phyloP scores from a whole-genome alignment of 2,329 filamentous ascomycete genomes.

The Cephalotrichum gorgonifer region DNA sequence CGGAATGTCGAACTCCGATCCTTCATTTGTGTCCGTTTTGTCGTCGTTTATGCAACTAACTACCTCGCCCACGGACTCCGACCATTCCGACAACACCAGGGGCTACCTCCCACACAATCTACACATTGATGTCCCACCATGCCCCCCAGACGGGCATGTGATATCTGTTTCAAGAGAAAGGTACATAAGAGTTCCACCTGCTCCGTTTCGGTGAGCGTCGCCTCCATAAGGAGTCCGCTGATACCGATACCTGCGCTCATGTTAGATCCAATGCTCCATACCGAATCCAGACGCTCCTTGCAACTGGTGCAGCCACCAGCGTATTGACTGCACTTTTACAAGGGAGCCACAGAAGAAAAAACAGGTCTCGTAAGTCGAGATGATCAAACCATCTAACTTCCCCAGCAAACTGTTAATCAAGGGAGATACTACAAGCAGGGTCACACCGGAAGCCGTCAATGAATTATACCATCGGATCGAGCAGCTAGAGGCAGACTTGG shows the following conservation, averaged over 20 bases:
- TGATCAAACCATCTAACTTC: background rate
- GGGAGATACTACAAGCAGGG: background rate
- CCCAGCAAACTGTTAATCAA: no score
- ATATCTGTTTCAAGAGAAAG: conserved; percentile 4
- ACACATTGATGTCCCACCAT: no score
- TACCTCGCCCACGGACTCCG: background rate
- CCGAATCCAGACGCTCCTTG: conserved; percentile 24
- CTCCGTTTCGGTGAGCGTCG: background rate
- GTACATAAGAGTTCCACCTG: conserved; percentile 7
- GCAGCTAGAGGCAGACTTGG: background rate
- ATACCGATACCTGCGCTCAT: no score
- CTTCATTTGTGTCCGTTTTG: background rate
- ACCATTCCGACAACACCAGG: conserved; percentile 9
- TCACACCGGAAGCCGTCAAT: background rate
- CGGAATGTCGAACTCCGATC: no score
- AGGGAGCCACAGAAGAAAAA: conserved; percentile 8
- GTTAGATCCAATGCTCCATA: conserved; percentile 39
- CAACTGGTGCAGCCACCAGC: conserved; percentile 40
- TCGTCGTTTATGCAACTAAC: no score
- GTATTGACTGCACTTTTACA: conserved; percentile 33
- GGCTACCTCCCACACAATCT: conserved; percentile 10
- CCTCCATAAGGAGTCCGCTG: no score
- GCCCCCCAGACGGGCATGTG: no score
- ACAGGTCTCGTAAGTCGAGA: background rate
- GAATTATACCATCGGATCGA: background rate